These are phyloP conservation scores for Elsinoe fawcettii DNA, from an alignment of 2,329 filamentous ascomycete genomes.

Conservation along the genomic window DNA sequence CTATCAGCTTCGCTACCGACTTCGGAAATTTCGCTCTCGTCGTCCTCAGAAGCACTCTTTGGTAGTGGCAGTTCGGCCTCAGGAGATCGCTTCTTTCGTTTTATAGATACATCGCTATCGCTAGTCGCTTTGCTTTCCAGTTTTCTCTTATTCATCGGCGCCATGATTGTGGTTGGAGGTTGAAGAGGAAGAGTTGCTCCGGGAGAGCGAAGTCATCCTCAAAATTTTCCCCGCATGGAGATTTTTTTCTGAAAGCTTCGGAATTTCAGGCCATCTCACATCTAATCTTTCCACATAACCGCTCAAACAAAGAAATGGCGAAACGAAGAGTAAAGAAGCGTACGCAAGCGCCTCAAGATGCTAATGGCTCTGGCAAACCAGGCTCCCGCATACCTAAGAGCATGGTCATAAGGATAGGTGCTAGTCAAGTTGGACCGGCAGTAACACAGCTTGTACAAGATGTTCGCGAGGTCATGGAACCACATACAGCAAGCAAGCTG, in stretches of 20 bases:
- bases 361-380: conserved; percentile 48
- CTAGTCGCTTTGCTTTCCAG: neutral
- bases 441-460: conserved; percentile 87
- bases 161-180: neutral
- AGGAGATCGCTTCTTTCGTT: conserved; percentile 19
- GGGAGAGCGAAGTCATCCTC: neutral
- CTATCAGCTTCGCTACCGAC: conserved; percentile 18
- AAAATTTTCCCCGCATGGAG: neutral
- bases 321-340: conserved; percentile 78
- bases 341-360: conserved; percentile 49
- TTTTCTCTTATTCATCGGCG: conserved; percentile 13
- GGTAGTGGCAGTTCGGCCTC: conserved; percentile 4
- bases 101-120: neutral
- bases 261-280: neutral
- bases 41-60: conserved; percentile 12
- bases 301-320: conserved; percentile 52
- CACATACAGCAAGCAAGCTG: conserved; percentile 78
- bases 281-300: neutral
- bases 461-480: conserved; percentile 90
- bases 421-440: conserved; percentile 83
- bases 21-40: conserved; percentile 20
- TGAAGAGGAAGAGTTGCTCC: neutral
- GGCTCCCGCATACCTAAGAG: conserved; percentile 71
- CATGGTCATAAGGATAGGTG: conserved; percentile 97
- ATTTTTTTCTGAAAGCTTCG: neutral